These are phyloP conservation scores for Naganishia kalamii DNA, from an alignment of 768 basidiomycete genomes.

Conservation along the genomic window DNA sequence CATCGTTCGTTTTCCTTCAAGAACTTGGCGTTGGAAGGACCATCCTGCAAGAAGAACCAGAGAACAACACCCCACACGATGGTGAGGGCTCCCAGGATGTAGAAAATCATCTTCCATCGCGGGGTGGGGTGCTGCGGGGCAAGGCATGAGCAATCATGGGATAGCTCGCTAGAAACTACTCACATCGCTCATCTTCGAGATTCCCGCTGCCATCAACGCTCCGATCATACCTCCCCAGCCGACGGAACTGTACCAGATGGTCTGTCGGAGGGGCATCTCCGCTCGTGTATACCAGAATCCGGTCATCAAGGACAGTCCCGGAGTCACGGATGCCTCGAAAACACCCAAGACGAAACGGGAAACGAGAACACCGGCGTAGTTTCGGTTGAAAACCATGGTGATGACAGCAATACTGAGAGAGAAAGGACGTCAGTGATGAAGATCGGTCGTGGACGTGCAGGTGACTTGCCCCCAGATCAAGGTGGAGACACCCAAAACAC, in stretches of 20 bases:
- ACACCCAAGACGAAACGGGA: conserved; percentile 46
- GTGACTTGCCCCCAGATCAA: conserved; percentile 41
- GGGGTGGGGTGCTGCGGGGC: conserved; percentile 19
- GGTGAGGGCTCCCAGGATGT: conserved; percentile 44
- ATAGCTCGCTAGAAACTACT: neutral
- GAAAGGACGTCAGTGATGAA: neutral
- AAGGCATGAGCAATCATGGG: neutral
- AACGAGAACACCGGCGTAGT: conserved; percentile 40
- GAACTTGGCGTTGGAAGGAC: conserved; percentile 43
- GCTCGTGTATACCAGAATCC: conserved; percentile 42
- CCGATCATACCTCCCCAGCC: conserved; percentile 48
- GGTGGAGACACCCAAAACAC: conserved; percentile 41
- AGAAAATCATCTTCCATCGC: conserved; percentile 42
- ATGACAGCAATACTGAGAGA: conserved; percentile 27
- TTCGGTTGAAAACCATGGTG: conserved; percentile 39
- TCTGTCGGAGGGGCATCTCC: conserved; percentile 44
- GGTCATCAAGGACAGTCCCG: conserved; percentile 45
- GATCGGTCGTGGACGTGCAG: no score
- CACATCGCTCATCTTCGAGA: conserved; percentile 22
- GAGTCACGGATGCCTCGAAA: conserved; percentile 45
- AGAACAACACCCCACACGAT: conserved; percentile 39
- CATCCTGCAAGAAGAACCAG: conserved; percentile 46
- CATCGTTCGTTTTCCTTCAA: conserved; percentile 37
- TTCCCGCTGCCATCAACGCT: conserved; percentile 45
- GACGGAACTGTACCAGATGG: conserved; percentile 45